Evolutionary conservation across 2,329 filamentous ascomycete species (phyloP), one percentile per base, ranked within the genome.

Genomic region (Fusarium scirpi): DNA sequence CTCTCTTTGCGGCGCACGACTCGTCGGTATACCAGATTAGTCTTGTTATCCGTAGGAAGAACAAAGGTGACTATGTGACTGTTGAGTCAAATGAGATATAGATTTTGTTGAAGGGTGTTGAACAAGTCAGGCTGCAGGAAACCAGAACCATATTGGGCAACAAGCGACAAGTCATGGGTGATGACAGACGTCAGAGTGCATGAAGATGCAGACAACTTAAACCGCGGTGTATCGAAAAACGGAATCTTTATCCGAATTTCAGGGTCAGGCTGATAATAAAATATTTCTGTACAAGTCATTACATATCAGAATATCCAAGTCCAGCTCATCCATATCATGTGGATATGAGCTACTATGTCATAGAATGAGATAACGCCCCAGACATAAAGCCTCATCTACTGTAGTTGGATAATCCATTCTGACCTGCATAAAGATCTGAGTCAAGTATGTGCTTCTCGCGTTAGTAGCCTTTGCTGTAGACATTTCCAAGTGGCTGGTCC

Each of bases 91-190:
- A 18, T 25, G 34, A 22, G 25, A 56, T 38, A 53, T 29, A 24
- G 40, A 9, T n/a, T 15, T 40, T 27, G n/a, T 68, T 15, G 49
- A 69, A 64, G 54, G 32, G 54, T 38, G 47, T 52, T 65, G 47
- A 58, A 69, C 30, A 68, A 58, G 44, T 70, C 69, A 47, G 69
- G 40, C 61, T 62, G 54, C 61, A 70, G 58, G 55, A 47, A 54
- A 52, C 49, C 38, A 41, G n/a, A 53, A 44, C 44, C 57, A 40
- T 58, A 55, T 70, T 71, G 69, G 65, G 69, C 53, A 25, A 61
- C 32, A 47, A 56, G 30, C 51, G 24, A 51, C 29, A 44, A 32
- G 53, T 38, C 62, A 43, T 20, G 8, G 7, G 24, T 38, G 54
- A 27, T 20, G 20, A 34, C 29, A 43, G 44, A 45, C 41, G 55